Evolutionary conservation across 306 rosid genomes (phyloP).

Genomic region (Pyrus pyrifolia): DNA sequence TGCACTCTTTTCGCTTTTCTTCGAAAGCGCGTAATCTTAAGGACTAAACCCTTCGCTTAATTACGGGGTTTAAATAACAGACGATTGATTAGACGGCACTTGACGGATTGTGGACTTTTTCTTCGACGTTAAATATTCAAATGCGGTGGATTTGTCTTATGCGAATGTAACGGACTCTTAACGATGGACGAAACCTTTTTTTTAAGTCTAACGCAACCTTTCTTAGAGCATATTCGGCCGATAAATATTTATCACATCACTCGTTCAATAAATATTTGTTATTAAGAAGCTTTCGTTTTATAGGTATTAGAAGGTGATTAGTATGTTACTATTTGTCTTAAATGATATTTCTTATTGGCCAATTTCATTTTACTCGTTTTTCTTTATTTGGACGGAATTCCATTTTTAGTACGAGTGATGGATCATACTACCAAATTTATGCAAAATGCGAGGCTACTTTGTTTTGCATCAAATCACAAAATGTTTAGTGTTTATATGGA

Average conservation of each 20-base stretch:
- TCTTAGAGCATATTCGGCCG: accelerated
- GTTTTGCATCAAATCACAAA: background rate
- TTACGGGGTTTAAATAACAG: background rate
- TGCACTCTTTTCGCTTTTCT: background rate
- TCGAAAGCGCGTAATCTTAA: background rate
- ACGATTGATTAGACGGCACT: background rate
- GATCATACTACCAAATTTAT: too few species aligned
- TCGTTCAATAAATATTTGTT: too few species aligned
- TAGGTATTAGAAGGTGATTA: too few species aligned
- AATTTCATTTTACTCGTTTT: too few species aligned
- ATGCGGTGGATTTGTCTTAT: background rate
- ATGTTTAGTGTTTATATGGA: too few species aligned
- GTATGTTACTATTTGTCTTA: background rate
- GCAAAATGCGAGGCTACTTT: background rate
- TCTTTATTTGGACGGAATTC: too few species aligned
- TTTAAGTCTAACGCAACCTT: background rate
- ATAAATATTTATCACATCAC: too few species aligned
- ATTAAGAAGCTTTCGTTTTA: too few species aligned
- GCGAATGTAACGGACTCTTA: background rate
- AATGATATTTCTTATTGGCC: too few species aligned
- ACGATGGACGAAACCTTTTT: too few species aligned
- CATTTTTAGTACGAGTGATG: too few species aligned
- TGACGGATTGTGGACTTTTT: background rate
- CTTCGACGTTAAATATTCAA: background rate
- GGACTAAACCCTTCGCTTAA: background rate